Conservation (phyloP, 1,284 basidiomycete genomes). For the Cryptococcus sp. region DNA sequence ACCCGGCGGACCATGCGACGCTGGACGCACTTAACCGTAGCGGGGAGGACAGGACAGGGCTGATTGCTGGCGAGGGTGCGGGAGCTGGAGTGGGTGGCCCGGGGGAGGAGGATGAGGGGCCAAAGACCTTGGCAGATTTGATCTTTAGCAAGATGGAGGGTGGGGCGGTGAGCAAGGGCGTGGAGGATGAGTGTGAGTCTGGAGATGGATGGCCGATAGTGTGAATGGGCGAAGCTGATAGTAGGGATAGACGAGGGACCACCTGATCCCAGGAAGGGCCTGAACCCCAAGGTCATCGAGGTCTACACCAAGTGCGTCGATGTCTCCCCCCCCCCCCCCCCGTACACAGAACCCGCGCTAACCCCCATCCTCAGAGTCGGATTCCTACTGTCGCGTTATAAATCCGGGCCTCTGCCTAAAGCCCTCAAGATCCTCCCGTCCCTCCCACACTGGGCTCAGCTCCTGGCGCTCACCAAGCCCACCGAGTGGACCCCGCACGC, state of each 20-base stretch:
- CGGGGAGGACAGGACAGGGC: neutral
- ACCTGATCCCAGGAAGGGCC: conserved; percentile 82
- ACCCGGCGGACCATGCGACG: conserved; percentile 78
- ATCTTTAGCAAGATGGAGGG: conserved; percentile 88
- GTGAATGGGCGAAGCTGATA: neutral
- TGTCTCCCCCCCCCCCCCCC: neutral
- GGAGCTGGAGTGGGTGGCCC: neutral
- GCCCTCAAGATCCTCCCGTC: conserved; percentile 98
- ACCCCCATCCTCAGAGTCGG: conserved; percentile 65
- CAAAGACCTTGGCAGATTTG: conserved; percentile 81
- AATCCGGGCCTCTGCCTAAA: conserved; percentile 93
- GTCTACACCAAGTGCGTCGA: conserved; percentile 83
- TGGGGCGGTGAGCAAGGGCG: conserved; percentile 55
- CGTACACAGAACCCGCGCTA: neutral
- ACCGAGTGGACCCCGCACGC: conserved; percentile 95
- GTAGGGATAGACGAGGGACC: conserved; percentile 53
- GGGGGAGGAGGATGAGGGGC: conserved; percentile 46
- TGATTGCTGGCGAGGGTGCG: no score
- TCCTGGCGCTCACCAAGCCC: conserved; percentile 88
- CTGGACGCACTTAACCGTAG: conserved; percentile 62
- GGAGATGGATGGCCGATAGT: conserved; percentile 1
- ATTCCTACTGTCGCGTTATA: conserved; percentile 81
- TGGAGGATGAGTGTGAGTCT: conserved; percentile 32
- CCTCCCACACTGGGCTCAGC: conserved; percentile 91
- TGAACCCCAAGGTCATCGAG: conserved; percentile 95